These are phyloP conservation scores for Saccharum officinarum DNA, from an alignment of 176 grass and related monocot genomes.

Conservation along the genomic window DNA sequence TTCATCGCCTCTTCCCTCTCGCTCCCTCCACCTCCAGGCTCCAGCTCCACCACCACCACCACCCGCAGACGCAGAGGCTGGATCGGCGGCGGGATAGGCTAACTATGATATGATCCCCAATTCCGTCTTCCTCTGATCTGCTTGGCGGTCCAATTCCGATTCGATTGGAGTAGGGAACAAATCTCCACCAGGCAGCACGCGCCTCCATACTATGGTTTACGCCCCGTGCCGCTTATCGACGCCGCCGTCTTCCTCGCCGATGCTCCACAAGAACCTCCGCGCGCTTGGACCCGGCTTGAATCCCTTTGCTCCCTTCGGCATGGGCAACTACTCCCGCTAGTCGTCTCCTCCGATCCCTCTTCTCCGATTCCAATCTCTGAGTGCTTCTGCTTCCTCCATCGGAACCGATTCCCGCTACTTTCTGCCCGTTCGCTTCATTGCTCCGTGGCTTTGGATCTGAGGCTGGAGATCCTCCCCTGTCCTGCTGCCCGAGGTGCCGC, in stretches of 20 bases:
- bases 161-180: background rate
- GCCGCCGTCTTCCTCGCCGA: slow-evolving; percentile 28
- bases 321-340: slow-evolving; percentile 95
- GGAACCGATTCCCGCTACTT: background rate
- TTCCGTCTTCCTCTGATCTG: slow-evolving; percentile 14
- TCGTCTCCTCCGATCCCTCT: background rate
- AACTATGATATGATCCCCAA: slow-evolving; percentile 56
- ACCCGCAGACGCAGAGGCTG: background rate
- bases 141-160: slow-evolving; percentile 27
- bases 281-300: slow-evolving; percentile 88
- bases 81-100: background rate
- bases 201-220: slow-evolving; percentile 56
- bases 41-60: background rate
- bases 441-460: background rate
- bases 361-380: background rate
- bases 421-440: background rate
- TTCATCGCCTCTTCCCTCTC: background rate
- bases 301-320: slow-evolving; percentile 87
- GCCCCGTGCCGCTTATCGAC: slow-evolving; percentile 32
- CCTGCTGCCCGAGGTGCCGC: background rate
- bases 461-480: background rate
- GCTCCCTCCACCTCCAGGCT: background rate
- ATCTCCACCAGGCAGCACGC: background rate
- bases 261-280: slow-evolving; percentile 64
- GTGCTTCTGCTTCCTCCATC: background rate